Evolutionary conservation across 2,329 filamentous ascomycete genomes (phyloP).

Genomic region (Fusarium succisae): DNA sequence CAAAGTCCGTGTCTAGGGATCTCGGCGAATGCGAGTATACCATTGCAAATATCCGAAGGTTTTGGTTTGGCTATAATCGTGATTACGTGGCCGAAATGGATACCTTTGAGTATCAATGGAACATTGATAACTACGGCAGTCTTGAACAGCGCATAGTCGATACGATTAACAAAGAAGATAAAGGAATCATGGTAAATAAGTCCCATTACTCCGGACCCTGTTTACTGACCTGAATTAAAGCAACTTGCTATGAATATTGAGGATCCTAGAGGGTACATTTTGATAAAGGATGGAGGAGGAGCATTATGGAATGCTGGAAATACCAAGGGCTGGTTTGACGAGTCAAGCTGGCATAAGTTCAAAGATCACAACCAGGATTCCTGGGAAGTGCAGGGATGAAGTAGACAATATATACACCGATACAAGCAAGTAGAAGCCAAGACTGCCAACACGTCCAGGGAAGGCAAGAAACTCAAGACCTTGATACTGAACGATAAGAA

Average conservation of each 20-base stretch:
- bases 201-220: no score
- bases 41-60: neutral
- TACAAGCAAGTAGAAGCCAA: neutral
- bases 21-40: neutral
- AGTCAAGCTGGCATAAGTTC: neutral
- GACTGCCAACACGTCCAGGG: neutral
- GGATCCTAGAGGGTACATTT: neutral
- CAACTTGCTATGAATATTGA: neutral
- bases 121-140: neutral
- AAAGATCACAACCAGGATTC: neutral
- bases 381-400: neutral
- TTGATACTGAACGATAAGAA: no score
- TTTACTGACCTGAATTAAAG: neutral
- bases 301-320: no score
- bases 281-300: neutral
- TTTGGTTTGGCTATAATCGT: neutral
- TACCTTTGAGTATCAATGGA: neutral
- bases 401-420: neutral
- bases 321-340: neutral
- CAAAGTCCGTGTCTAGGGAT: rapidly evolving
- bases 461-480: no score
- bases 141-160: rapidly evolving
- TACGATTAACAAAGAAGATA: rapidly evolving
- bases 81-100: neutral
- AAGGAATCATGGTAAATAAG: no score